Base-by-base conservation (phyloP, 306 rosid species). In the Crotalaria pallida region DNA sequence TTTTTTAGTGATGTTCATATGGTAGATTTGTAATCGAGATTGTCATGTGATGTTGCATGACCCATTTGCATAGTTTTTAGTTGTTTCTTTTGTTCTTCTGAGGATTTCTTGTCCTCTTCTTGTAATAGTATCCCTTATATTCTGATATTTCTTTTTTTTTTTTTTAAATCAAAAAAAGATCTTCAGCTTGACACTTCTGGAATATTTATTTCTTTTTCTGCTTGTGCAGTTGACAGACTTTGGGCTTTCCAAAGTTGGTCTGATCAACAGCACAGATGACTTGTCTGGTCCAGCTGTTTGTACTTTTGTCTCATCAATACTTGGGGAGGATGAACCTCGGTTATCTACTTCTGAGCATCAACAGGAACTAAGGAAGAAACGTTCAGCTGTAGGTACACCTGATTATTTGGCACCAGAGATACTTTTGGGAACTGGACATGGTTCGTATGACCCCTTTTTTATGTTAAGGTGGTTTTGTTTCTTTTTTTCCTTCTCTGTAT, bases 361-460 rank as follows among this genome's bases (percentile, higher is more conserved):
- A 85, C 82, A 74, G 76, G 95, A 87, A 73, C 88, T 90, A 67
- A 83, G 92, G 84, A 86, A 88, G 78, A 87, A 95, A 71, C 97
- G 97, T 26, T 91, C 97, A 16, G 99, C 99, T 83, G 99, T 91
- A 40, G 99, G 99, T 59, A 95, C 99, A 3, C 99, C 99, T 45
- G 99, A 95, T 83, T 95, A 95, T 86, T 86, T 95, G 83, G 99
- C 99, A 38, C 99, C 99, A 2, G 99, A 95, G 83, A 95, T 95
- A 81, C 95, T 95, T 66, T 81, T 95, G 84, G 99, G 99, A 84
- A 95, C 99, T 58, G 96, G 99, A 83, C 99, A 95, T 80, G 99
- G 99, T 95, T 84, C 31, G 96, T 89, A 88, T 90, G 66, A 70
- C 71, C 75, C 81, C 68, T 41, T 80, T 83, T 79, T 65, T 69